Base-by-base conservation (phyloP, 2,329 filamentous ascomycete species). In the Diaporthe eres region DNA sequence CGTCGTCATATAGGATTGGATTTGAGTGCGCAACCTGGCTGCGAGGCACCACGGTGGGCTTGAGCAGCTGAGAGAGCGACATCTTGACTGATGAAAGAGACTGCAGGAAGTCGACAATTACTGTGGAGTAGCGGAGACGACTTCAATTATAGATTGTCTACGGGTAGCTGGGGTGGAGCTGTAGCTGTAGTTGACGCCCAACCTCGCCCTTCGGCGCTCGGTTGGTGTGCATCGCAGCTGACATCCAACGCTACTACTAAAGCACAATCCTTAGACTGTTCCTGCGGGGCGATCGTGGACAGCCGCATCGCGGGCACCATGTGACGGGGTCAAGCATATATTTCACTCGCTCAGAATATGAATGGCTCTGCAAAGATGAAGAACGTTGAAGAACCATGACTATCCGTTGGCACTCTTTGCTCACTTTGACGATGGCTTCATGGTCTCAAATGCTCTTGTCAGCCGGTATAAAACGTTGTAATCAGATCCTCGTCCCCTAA, bases 1-100 rank as follows among this genome's bases (percentile, higher is more conserved):
- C 63, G 19, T 28, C 63, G 31, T 67, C 63, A 22, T 67, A 67
- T 10, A 51, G 28, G 17, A 67, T 67, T n/a, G 63, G 63, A n/a
- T 67, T 67, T 1, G 10, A 37, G 12, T 51, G 44, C 19, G 63
- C 63, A n/a, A 67, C 63, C 5, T 51, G 42, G 19, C 25, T 67
- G 28, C 63, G 63, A n/a, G 42, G 28, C 63, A 67, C 63, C 44
- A 37, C 44, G 44, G 31, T 9, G 63, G 63, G 63, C 44, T 67
- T 67, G 12, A 67, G 19, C 44, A 67, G 44, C 28, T 34, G 44
- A 31, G 53, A 25, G 44, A 68, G 63, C 31, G 63, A 22, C 44
- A 68, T 68, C 7, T 37, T 53, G 31, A 19, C 39, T 13, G 47
- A 22, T 53, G 12, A 9, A 67, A 22, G 10, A 25, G 28, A n/a